These are phyloP conservation scores for Cytospora piceicola DNA, from an alignment of 2,329 filamentous ascomycete genomes.

Conservation along the genomic window DNA sequence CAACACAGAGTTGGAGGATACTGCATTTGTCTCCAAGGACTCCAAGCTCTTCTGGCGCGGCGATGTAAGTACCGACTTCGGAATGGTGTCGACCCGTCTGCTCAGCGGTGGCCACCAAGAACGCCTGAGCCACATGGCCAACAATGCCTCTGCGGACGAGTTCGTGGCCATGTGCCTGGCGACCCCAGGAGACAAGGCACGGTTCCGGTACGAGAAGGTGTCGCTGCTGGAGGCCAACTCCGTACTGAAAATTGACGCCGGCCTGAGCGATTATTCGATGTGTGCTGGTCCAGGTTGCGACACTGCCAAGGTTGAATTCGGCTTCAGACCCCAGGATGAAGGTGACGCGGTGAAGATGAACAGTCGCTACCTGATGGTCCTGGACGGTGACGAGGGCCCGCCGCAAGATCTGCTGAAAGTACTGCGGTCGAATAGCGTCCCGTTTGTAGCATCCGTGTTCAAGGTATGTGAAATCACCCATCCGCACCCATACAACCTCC, in stretches of 20 bases:
- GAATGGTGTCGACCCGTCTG: slow-evolving; percentile 51
- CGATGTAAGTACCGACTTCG: slow-evolving; percentile 58
- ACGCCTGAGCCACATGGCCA: slow-evolving; percentile 71
- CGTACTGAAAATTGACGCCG: slow-evolving; percentile 58
- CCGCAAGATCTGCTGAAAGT: slow-evolving; percentile 63
- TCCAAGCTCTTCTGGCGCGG: slow-evolving; percentile 76
- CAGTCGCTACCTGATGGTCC: slow-evolving; percentile 72
- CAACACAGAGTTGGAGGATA: slow-evolving; percentile 54
- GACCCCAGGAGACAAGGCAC: slow-evolving; percentile 40
- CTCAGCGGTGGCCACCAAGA: slow-evolving; percentile 71
- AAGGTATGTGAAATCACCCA: slow-evolving; percentile 39
- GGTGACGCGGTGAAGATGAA: slow-evolving; percentile 59
- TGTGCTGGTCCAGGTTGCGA: slow-evolving; percentile 57
- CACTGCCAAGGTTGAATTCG: slow-evolving; percentile 57
- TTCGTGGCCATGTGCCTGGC: slow-evolving; percentile 62
- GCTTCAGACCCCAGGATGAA: slow-evolving; percentile 44
- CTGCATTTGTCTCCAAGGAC: slow-evolving; percentile 64
- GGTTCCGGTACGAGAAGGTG: slow-evolving; percentile 61
- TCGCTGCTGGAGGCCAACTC: slow-evolving; percentile 57
- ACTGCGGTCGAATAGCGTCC: slow-evolving; percentile 67
- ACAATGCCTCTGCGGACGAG: slow-evolving; percentile 57
- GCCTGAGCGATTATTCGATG: slow-evolving; percentile 60
- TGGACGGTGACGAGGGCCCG: slow-evolving; percentile 72
- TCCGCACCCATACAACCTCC: not conserved
- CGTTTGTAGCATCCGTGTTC: slow-evolving; percentile 74